A percentile compares a stretch with the other conserved stretches of the same genome.
These are phyloP conservation scores for Populus davidiana DNA, from an alignment of 345 rosid species.

Conservation along the genomic window DNA sequence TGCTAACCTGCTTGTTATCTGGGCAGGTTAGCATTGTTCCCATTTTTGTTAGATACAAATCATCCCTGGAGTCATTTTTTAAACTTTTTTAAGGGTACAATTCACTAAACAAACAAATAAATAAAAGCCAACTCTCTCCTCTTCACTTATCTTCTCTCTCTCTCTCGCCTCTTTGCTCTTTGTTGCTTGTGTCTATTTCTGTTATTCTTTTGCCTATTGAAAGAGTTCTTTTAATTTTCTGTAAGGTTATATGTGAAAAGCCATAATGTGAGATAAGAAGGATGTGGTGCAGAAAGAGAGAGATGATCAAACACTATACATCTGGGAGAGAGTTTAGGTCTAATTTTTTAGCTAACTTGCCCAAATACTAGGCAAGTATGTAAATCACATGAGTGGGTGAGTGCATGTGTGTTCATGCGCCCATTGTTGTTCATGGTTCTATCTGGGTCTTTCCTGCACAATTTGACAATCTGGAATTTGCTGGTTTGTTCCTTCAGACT, in stretches of 20 bases:
- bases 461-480: slow-evolving; percentile 5
- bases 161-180: background rate
- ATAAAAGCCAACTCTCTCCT: background rate
- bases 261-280: background rate
- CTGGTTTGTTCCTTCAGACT: slow-evolving; percentile 36
- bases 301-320: background rate
- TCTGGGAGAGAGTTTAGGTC: background rate
- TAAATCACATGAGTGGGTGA: background rate
- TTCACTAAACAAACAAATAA: background rate
- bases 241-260: background rate
- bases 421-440: background rate
- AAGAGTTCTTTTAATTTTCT: background rate
- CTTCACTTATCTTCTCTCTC: background rate
- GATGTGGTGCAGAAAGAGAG: background rate
- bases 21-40: background rate
- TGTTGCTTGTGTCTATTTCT: background rate
- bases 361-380: background rate
- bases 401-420: background rate
- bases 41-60: background rate
- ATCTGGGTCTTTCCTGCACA: background rate
- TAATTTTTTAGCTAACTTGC: background rate
- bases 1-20: background rate
- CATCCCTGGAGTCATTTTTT: background rate
- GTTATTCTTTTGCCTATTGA: background rate
- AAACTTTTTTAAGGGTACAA: background rate